phyloP scores from a whole-genome alignment of 202 grass and related monocot genomes.

The Panicum hallii region DNA sequence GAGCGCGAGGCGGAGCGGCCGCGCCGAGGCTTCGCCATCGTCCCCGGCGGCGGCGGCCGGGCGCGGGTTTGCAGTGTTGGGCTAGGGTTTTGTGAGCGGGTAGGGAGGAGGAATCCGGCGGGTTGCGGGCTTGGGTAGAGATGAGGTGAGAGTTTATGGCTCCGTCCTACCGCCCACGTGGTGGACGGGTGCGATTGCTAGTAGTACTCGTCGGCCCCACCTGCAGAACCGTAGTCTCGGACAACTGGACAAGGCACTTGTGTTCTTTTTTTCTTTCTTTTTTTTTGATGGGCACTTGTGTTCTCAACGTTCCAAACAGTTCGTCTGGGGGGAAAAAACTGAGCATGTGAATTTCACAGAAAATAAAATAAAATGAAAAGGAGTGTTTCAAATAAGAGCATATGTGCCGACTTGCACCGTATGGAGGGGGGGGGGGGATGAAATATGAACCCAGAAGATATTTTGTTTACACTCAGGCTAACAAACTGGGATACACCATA shows the following conservation, averaged over 20 bases:
- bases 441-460: not conserved
- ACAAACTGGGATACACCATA: not conserved
- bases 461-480: not conserved
- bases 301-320: too few relatives aligned
- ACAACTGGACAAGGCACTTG: not conserved
- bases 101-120: not conserved
- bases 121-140: not conserved
- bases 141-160: not conserved
- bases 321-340: not conserved
- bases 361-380: not conserved
- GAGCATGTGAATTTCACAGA: not conserved
- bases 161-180: slow-evolving; percentile 3
- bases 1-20: slow-evolving; percentile 66
- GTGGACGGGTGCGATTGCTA: not conserved
- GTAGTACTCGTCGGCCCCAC: not conserved
- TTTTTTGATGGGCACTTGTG: too few relatives aligned
- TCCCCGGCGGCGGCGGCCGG: slow-evolving; percentile 40
- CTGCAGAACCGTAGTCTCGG: not conserved
- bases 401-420: too few relatives aligned
- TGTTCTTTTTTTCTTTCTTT: too few relatives aligned
- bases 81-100: slow-evolving; percentile 56
- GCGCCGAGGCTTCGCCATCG: slow-evolving; percentile 90
- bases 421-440: too few relatives aligned
- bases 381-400: not conserved
- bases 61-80: not conserved